Conservation (phyloP, 805 yeast species). For the Candida insectalens region DNA sequence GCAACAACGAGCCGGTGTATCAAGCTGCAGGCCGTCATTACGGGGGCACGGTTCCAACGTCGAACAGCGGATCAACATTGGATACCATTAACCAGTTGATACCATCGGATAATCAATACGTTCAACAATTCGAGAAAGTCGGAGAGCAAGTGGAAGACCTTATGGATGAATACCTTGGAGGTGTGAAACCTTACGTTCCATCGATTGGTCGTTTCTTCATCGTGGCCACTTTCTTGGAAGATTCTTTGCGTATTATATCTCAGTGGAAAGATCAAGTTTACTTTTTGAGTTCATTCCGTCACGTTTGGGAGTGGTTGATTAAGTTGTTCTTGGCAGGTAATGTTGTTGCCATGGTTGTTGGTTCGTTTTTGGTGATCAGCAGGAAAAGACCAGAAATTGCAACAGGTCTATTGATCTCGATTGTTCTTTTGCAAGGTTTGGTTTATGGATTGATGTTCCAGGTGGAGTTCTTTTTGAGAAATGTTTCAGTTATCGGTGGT, state of each 20-base stretch:
- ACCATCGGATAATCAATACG: constrained; percentile 22
- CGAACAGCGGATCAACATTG: constrained; percentile 4
- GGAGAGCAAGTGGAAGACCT: constrained; percentile 45
- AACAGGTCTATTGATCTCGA: constrained; percentile 55
- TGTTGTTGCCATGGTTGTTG: constrained; percentile 58
- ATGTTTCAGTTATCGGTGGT: constrained; percentile 87
- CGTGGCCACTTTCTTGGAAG: constrained; percentile 91
- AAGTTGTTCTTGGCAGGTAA: constrained; percentile 58
- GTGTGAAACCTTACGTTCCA: constrained; percentile 70
- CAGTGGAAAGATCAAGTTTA: constrained; percentile 92
- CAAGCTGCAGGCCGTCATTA: constrained; percentile 4
- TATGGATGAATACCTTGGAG: constrained; percentile 39
- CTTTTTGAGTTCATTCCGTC: constrained; percentile 72
- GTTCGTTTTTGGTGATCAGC: constrained; percentile 62
- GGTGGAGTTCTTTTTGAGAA: constrained; percentile 72
- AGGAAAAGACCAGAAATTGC: constrained; percentile 64
- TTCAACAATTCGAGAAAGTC: constrained; percentile 36
- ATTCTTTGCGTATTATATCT: constrained; percentile 67
- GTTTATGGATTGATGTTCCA: constrained; percentile 84
- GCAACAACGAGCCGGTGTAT: too few relatives aligned
- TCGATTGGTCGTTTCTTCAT: constrained; percentile 81
- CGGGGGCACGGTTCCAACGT: background rate
- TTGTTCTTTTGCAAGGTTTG: constrained; percentile 74
- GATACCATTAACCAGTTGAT: constrained; percentile 20
- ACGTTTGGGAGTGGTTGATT: constrained; percentile 68